phyloP scores from a whole-genome alignment of 495 filamentous ascomycete genomes.

The Cudoniella acicularis region DNA sequence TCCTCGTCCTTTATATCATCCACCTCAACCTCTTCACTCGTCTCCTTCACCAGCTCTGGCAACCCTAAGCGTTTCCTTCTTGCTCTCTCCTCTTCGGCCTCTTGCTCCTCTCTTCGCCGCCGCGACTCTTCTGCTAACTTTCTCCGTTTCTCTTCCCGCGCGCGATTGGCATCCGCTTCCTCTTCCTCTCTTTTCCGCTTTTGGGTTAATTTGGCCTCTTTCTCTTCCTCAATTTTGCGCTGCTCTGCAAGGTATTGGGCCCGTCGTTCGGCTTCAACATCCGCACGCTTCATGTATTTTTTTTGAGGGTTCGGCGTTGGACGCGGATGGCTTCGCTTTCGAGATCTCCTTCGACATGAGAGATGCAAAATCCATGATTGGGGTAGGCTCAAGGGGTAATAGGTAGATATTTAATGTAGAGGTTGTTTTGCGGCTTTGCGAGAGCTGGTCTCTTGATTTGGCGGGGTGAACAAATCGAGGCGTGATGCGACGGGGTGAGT shows the following conservation, averaged over 20 bases:
- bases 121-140: slow-evolving; percentile 77
- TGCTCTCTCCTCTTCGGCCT: slow-evolving; percentile 48
- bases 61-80: slow-evolving; percentile 56
- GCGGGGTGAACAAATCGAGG: too few species aligned
- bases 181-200: slow-evolving; percentile 94
- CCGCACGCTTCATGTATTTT: slow-evolving; percentile 84
- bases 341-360: slow-evolving; percentile 88
- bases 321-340: slow-evolving; percentile 53
- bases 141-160: slow-evolving; percentile 74
- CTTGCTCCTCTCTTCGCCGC: slow-evolving; percentile 64
- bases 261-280: slow-evolving; percentile 78
- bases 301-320: slow-evolving; percentile 41
- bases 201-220: slow-evolving; percentile 59
- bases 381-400: too few species aligned
- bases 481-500: too few species aligned
- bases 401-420: too few species aligned
- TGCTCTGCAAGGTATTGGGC: slow-evolving; percentile 81
- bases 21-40: slow-evolving; percentile 40
- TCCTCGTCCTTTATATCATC: slow-evolving; percentile 73
- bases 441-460: too few species aligned
- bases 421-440: too few species aligned
- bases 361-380: slow-evolving; percentile 86
- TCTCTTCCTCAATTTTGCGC: slow-evolving; percentile 59
- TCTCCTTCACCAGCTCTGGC: slow-evolving; percentile 59
- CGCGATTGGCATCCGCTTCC: slow-evolving; percentile 59